Evolutionary conservation across 1,139 yeast species (phyloP).

Genomic region (Yamadazyma aaseri): DNA sequence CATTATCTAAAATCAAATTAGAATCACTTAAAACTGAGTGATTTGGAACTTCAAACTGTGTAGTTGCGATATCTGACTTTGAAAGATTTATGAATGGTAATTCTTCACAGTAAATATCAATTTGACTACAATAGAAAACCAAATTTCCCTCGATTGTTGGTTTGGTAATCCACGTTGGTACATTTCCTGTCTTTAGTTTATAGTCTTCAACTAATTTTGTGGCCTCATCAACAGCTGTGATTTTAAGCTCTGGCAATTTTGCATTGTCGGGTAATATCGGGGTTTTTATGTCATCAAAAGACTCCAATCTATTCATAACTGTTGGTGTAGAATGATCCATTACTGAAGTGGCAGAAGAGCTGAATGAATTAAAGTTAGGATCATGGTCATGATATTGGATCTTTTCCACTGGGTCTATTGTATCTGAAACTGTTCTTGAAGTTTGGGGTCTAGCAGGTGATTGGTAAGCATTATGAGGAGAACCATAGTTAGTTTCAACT

Average conservation of each 20-base stretch:
- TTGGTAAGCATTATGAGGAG: neutral
- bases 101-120: conserved; percentile 56
- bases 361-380: conserved; percentile 11
- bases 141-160: conserved; percentile 56
- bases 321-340: conserved; percentile 3
- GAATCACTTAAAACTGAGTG: conserved; percentile 23
- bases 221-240: conserved; percentile 28
- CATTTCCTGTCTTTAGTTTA: conserved; percentile 24
- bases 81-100: conserved; percentile 44
- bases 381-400: conserved; percentile 7
- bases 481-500: neutral
- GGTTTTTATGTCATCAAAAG: conserved; percentile 1
- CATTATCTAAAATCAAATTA: conserved; percentile 15
- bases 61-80: conserved; percentile 18
- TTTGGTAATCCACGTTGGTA: conserved; percentile 52
- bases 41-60: conserved; percentile 30
- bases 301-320: conserved; percentile 1
- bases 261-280: neutral
- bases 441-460: neutral
- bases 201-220: conserved; percentile 36
- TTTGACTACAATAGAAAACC: conserved; percentile 56
- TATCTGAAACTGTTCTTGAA: neutral
- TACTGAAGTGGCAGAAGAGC: conserved; percentile 9
- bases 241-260: conserved; percentile 5
- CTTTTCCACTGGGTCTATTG: conserved; percentile 1